phyloP scores from a whole-genome alignment of 208 protist genomes.

The Balamuthia mandrillaris region DNA sequence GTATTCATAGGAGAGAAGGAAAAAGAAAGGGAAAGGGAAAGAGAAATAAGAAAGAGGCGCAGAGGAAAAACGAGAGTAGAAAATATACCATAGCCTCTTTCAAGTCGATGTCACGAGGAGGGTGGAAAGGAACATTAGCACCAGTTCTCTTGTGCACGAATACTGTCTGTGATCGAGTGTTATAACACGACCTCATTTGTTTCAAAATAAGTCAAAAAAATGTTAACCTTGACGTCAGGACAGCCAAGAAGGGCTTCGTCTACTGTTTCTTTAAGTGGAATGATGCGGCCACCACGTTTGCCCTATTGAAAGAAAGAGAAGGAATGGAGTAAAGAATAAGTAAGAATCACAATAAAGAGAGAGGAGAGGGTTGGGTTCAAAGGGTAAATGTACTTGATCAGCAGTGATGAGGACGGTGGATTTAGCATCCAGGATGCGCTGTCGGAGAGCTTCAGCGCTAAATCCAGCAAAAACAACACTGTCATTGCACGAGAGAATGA shows the following conservation, averaged over 20 bases:
- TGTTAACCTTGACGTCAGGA: not conserved
- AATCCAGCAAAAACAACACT: constrained; percentile 73
- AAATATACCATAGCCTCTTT: not conserved
- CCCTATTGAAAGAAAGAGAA: constrained; percentile 48
- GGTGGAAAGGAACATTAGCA: too few relatives aligned
- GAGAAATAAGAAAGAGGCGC: not conserved
- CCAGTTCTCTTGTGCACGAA: too few relatives aligned
- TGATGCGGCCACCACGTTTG: constrained; percentile 79
- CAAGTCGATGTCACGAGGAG: not conserved
- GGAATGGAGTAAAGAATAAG: constrained; percentile 79
- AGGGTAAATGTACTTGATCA: constrained; percentile 76
- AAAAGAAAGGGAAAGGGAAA: not conserved
- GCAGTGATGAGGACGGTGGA: constrained; percentile 63
- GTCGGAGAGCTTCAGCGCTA: constrained; percentile 64
- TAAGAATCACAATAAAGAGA: constrained; percentile 84
- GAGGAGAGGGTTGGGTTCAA: constrained; percentile 84
- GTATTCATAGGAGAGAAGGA: not conserved
- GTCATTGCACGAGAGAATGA: too few relatives aligned
- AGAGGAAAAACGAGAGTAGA: not conserved
- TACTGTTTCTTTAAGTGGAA: constrained; percentile 83
- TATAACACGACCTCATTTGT: too few relatives aligned
- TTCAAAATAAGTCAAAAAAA: not conserved
- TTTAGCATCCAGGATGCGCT: constrained; percentile 69
- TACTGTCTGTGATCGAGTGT: too few relatives aligned
- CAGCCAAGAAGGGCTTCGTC: constrained; percentile 74